phyloP scores from a whole-genome alignment of 208 protist genomes.

The Phytomonas francai region DNA sequence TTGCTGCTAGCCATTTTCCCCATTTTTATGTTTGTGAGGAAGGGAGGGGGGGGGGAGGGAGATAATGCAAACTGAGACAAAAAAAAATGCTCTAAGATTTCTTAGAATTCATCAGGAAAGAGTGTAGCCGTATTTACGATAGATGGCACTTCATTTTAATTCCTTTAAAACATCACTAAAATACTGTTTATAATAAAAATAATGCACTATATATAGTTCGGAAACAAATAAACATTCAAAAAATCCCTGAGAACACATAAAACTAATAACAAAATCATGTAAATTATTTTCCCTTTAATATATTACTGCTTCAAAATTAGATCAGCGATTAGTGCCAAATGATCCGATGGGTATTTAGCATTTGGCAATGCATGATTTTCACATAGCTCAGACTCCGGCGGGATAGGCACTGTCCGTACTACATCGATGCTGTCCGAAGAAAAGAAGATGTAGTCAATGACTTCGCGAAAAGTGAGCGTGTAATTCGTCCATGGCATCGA shows the following conservation, averaged over 20 bases:
- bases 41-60: too few species aligned
- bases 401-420: slow-evolving; percentile 67
- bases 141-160: neutral
- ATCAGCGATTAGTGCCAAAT: slow-evolving; percentile 84
- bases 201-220: neutral
- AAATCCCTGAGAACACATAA: neutral
- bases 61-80: too few species aligned
- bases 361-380: slow-evolving; percentile 83
- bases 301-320: slow-evolving; percentile 19
- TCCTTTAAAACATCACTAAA: neutral
- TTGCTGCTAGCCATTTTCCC: neutral
- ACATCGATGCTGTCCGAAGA: slow-evolving; percentile 43
- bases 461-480: slow-evolving; percentile 78
- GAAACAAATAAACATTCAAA: neutral
- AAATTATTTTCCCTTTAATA: neutral
- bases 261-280: neutral
- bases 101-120: neutral
- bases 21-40: too few species aligned
- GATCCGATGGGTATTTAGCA: slow-evolving; percentile 83
- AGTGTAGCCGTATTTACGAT: neutral
- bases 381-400: slow-evolving; percentile 54
- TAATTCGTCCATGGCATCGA: slow-evolving; percentile 85
- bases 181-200: neutral
- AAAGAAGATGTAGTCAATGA: slow-evolving; percentile 89
- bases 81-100: neutral